Base-by-base conservation (phyloP, 2,329 filamentous ascomycete genomes). In the Fusarium napiforme region DNA sequence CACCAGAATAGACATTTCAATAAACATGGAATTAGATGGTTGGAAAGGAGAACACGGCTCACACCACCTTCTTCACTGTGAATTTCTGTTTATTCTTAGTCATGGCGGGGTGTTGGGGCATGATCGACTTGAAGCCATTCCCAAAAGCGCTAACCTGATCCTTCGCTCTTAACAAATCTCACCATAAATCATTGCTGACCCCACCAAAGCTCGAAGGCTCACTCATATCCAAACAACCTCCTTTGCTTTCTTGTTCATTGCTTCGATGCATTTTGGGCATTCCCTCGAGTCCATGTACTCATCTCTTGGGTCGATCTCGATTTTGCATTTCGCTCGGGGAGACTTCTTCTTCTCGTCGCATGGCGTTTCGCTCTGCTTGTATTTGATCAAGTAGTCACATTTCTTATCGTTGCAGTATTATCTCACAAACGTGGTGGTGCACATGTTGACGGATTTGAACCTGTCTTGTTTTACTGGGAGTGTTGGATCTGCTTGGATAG, bases 11-110 rank as follows among this genome's bases (percentile, higher is more conserved):
- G 23, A 34, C 32, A 7, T 34, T 16, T 36, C 15, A 18, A 4
- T 16, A 6, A 16, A 0, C 2, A 28, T 2, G 12, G 19, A 26
- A 9, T 12, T 7, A 12, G 7, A 2, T 28, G 9, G 5, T 28
- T 3, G 7, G 2, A 0, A 16, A 28, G 12, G 9, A 21, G 11
- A 36, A 37, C 1, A 7, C 6, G 5, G 4, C 2, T 28, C 28
- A 28, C 28, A 8, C 28, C 28, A 28, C 28, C 28, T 28, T 28
- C 6, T 28, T 28, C 28, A 28, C 28, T 28, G 28, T 28, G 7
- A 28, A 28, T 28, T 28, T 28, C 28, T 28, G 28, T 28, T 28
- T 28, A 28, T 28, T 28, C 28, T 28, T 28, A 28, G 7, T 28
- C 28, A 2, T 28, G 28, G 7, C 28, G 28, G 28, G 16, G 3